Conservation (phyloP, 345 rosid species). For the Salix viminalis region DNA sequence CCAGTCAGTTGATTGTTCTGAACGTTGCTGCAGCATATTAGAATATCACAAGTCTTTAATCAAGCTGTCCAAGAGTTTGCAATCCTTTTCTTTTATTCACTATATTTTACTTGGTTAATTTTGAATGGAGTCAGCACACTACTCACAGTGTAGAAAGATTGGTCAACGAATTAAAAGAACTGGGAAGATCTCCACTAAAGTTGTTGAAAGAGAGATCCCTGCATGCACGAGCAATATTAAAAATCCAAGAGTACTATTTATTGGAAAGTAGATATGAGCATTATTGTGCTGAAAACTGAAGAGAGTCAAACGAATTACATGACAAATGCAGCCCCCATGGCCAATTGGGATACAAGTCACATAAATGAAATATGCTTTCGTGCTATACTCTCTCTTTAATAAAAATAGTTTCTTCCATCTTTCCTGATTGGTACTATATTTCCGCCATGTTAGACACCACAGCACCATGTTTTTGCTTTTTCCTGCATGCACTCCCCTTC, state of each 20-base stretch:
- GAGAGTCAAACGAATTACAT: not conserved
- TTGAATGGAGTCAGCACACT: slow-evolving; percentile 13
- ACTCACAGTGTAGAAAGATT: slow-evolving; percentile 80
- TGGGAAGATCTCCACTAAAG: slow-evolving; percentile 85
- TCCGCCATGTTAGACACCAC: not conserved
- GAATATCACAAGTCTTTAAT: slow-evolving; percentile 12
- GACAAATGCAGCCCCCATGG: not conserved
- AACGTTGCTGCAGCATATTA: slow-evolving; percentile 55
- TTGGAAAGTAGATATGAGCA: not conserved
- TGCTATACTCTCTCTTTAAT: not conserved
- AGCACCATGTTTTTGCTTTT: not conserved
- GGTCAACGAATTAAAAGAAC: slow-evolving; percentile 61
- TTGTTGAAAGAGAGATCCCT: slow-evolving; percentile 96
- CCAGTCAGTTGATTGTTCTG: slow-evolving; percentile 94
- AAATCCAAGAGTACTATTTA: not conserved
- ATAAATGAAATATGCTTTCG: not conserved
- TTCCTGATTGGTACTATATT: not conserved
- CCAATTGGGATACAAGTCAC: not conserved
- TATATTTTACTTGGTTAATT: not conserved
- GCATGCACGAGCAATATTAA: slow-evolving; percentile 13
- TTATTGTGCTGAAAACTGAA: not conserved
- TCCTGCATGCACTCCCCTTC: not conserved
- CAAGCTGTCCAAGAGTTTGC: slow-evolving; percentile 3
- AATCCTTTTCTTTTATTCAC: not conserved
- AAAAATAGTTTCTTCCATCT: not conserved